These are phyloP conservation scores for Wolfiporia cocos DNA, from an alignment of 1,284 basidiomycete genomes.

Conservation along the genomic window DNA sequence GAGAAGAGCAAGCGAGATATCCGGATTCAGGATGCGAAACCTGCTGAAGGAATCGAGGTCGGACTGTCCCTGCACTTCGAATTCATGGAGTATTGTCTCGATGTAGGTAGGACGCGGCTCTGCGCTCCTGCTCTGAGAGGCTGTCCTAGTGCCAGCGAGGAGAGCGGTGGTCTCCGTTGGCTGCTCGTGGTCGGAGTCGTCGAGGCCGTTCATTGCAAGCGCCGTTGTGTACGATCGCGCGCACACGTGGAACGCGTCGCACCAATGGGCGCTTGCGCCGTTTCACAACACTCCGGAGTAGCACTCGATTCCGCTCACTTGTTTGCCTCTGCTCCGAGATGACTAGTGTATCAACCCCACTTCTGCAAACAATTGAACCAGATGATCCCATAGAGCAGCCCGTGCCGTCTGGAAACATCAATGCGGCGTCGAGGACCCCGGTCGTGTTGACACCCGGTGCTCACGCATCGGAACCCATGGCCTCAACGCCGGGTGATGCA, in stretches of 20 bases:
- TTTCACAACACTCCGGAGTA: too few relatives aligned
- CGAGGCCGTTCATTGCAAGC: slow-evolving; percentile 7
- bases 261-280: too few relatives aligned
- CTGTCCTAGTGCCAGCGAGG: slow-evolving; percentile 1
- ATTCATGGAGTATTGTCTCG: slow-evolving; percentile 18
- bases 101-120: slow-evolving; percentile 11
- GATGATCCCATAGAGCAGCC: slow-evolving; percentile 43
- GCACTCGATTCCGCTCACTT: too few relatives aligned
- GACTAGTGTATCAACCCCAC: slow-evolving; percentile 48
- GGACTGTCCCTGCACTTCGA: too few relatives aligned
- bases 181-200: slow-evolving; percentile 8
- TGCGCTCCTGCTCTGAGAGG: slow-evolving; percentile 2
- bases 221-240: not conserved
- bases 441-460: slow-evolving; percentile 55
- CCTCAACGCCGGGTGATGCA: slow-evolving; percentile 52
- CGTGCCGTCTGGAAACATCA: slow-evolving; percentile 32
- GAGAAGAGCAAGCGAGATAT: slow-evolving; percentile 13
- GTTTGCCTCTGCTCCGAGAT: slow-evolving; percentile 16
- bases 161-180: slow-evolving; percentile 20
- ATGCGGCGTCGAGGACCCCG: slow-evolving; percentile 27
- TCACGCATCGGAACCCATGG: slow-evolving; percentile 36
- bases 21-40: slow-evolving; percentile 17
- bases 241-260: slow-evolving; percentile 6
- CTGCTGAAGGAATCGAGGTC: too few relatives aligned
- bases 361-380: slow-evolving; percentile 65